Evolutionary conservation across 345 rosid genomes (phyloP).

Genomic region (Brassica cretica): DNA sequence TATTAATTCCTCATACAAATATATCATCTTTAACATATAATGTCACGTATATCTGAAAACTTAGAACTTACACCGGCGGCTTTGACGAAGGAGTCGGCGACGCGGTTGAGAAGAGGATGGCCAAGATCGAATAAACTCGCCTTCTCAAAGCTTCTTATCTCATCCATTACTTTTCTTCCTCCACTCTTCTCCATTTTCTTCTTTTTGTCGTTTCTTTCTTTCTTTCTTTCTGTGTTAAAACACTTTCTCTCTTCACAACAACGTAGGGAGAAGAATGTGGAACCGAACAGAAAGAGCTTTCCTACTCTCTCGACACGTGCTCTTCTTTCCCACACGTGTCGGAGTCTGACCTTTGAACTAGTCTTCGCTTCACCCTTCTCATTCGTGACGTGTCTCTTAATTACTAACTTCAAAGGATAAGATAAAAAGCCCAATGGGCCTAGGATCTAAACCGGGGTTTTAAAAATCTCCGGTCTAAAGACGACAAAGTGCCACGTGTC

Average conservation of each 20-base stretch:
- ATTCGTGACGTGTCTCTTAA: constrained; percentile 27
- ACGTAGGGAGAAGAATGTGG: constrained; percentile 24
- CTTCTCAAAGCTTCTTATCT: constrained; percentile 59
- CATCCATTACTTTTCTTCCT: constrained; percentile 50
- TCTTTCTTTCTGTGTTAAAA: not conserved
- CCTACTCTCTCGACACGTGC: constrained; percentile 31
- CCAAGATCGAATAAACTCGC: constrained; percentile 75
- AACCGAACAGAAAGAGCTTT: constrained; percentile 12
- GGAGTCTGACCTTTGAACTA: constrained; percentile 32
- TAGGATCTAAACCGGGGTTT: not conserved
- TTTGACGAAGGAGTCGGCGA: constrained; percentile 84
- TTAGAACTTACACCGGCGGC: constrained; percentile 70
- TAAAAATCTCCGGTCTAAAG: constrained; percentile 15
- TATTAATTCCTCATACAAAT: not conserved
- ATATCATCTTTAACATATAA: not conserved
- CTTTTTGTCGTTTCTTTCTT: not conserved
- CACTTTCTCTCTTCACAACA: constrained; percentile 12
- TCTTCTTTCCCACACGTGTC: constrained; percentile 33
- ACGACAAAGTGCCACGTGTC: constrained; percentile 39
- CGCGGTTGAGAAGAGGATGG: constrained; percentile 92
- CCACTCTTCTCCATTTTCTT: constrained; percentile 37
- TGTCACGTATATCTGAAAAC: not conserved
- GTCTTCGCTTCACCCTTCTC: constrained; percentile 25
- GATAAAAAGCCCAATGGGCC: constrained; percentile 36
- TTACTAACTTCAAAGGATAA: not conserved